Evolutionary conservation across 1,139 yeast genomes (phyloP).

Genomic region (Arxiozyma slooffiae): DNA sequence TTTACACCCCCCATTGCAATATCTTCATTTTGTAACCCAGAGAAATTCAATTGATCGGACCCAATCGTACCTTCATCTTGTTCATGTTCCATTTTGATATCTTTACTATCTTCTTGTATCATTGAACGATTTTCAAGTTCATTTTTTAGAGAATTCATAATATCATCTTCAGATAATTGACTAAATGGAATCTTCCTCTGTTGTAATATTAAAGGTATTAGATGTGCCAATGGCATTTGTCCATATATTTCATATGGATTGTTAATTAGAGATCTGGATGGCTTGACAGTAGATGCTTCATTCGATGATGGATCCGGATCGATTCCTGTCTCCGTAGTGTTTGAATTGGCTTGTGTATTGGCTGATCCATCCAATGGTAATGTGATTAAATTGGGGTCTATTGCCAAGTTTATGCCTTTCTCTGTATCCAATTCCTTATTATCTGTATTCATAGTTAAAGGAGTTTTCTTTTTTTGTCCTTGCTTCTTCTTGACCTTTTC

Average conservation of each 20-base stretch:
- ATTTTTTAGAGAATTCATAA: constrained; percentile 1
- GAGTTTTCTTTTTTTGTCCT: neutral
- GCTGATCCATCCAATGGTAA: constrained; percentile 8
- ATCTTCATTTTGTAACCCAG: constrained; percentile 8
- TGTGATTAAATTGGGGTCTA: constrained; percentile 26
- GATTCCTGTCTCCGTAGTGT: constrained; percentile 1
- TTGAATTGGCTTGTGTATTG: neutral
- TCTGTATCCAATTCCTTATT: neutral
- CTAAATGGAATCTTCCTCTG: constrained; percentile 28
- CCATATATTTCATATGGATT: constrained; percentile 29
- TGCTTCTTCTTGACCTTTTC: neutral
- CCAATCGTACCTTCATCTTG: neutral
- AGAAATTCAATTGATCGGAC: neutral
- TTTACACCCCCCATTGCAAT: constrained; percentile 2
- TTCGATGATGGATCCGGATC: constrained; percentile 6
- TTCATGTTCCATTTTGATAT: neutral
- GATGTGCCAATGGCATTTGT: constrained; percentile 25
- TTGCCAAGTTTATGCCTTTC: constrained; percentile 20
- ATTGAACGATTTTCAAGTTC: neutral
- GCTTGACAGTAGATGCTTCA: constrained; percentile 1
- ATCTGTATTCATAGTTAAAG: neutral
- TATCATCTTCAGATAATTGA: constrained; percentile 10
- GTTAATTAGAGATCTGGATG: constrained; percentile 13
- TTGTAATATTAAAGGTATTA: constrained; percentile 27
- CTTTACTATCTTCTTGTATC: neutral